These are phyloP conservation scores for Pontederia paniculata DNA, from an alignment of 176 grass and related monocot species.

Conservation along the genomic window DNA sequence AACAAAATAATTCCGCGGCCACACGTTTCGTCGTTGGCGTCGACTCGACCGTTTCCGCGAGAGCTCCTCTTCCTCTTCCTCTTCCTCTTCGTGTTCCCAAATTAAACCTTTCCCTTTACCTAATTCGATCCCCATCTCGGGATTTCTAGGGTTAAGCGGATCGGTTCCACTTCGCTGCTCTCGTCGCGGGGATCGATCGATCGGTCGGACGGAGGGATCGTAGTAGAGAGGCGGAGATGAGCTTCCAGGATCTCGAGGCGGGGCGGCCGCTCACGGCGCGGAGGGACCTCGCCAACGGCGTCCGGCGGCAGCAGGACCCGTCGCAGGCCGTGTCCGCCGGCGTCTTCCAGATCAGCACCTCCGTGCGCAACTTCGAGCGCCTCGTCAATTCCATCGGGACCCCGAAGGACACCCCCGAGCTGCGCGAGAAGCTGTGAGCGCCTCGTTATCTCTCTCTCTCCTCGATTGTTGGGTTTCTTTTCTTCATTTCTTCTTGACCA, in stretches of 20 bases:
- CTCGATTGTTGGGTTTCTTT: neutral
- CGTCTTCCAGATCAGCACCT: constrained; percentile 73
- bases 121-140: no score
- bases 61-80: no score
- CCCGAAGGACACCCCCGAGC: constrained; percentile 42
- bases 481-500: neutral
- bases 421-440: constrained; percentile 40
- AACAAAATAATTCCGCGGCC: no score
- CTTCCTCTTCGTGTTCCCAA: no score
- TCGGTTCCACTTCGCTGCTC: no score
- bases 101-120: no score
- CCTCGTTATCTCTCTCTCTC: neutral
- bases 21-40: no score
- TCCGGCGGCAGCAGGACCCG: constrained; percentile 15
- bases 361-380: constrained; percentile 36
- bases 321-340: constrained; percentile 29
- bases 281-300: constrained; percentile 8
- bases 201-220: no score
- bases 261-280: constrained; percentile 21
- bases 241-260: constrained; percentile 71
- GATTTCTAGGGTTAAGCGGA: no score
- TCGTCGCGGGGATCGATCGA: no score
- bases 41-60: no score
- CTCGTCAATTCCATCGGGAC: constrained; percentile 54
- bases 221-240: constrained; percentile 20